Base-by-base conservation (phyloP, 495 filamentous ascomycete species). In the Chaetomium tenue region DNA sequence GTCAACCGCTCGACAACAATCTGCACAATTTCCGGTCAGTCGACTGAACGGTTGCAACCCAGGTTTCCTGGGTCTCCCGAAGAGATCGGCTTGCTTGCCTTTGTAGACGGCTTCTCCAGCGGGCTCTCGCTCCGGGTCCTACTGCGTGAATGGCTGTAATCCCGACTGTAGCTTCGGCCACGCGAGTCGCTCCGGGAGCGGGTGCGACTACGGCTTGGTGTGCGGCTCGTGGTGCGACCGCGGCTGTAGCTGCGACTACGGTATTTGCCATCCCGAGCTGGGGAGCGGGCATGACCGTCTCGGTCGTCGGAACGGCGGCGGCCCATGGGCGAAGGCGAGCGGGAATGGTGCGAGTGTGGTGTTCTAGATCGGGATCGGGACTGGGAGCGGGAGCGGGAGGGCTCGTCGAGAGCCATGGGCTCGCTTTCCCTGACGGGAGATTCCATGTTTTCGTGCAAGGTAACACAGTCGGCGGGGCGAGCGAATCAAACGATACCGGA, bases 1-100 rank as follows among this genome's bases (percentile, higher is more conserved):
- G 93, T 95, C 69, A 98, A 83, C 72, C 94, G 95, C 78, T 98
- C 95, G 39, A 98, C 88, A 18, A 98, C 91, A 64, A 98, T 92
- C 91, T 98, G 69, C 5, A 61, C 23, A 40, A 39, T 47, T n/a
- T 6, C 15, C 12, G 47, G 42, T 58, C 15, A 54, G 60, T 26
- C 26, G 16, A 28, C 3, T 28, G 39, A 37, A 37, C 33, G 33
- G 33, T 18, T 13, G 3, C 23, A 1, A 13, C 3, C n/a, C 16
- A 20, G 4, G 18, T 47, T 15, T 3, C 20, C 11, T 2, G 3
- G 0, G 20, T n/a, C 15, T 26, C 3, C 23, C 0, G 40, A 15
- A 22, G 16, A 11, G 33, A 37, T 37, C 8, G 28, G 28, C 28
- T 42, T 25, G n/a, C 71, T 61, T 55, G 70, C 75, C 72, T 78